Base-by-base conservation (phyloP, 1,284 basidiomycete species). In the Leccinum solheimii region DNA sequence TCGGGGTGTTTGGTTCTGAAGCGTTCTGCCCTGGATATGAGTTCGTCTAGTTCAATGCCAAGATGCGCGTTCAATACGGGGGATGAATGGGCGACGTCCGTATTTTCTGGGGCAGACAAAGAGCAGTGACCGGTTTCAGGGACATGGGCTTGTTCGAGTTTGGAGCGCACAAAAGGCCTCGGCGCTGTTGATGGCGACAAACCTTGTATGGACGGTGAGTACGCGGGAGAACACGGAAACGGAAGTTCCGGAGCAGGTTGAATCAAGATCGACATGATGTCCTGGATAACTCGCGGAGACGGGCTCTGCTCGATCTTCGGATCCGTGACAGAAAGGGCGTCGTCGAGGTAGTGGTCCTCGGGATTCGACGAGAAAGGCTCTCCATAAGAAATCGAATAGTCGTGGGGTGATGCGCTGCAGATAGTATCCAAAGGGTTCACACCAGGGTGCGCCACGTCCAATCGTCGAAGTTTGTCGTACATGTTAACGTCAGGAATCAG, bases 41-140 rank as follows among this genome's bases (percentile, higher is more conserved):
- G 80, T 32, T 83, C 82, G 32, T 76, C 75, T 23, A 86, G 72
- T 19, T 77, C 72, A 53, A 90, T 78, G 27, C 88, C 87, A 55
- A 78, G 73, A 68, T 90, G 85, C 3, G 87, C 84, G 63, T 88
- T 79, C 34, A 83, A 72, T 38, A 85, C 72, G 8, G 83, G 84
- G 5, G 83, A 81, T 16, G 77, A 77, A 64, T 78, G 66, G 48
- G 74, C 34, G 16, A 19, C 26, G 45, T 56, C 63, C 27, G 50
- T 13, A 59, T 43, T 50, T 49, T 19, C 58, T n/a, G 63, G 53
- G 32, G 49, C 19, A 10, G 60, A 38, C 8, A 56, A 52, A 27
- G 36, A 3, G 8, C 16, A 32, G 11, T 43, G 49, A 48, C 43
- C 57, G 11, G 16, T 26, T 8, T 60, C 55, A 21, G 50, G 27